A percentile compares a stretch with the other conserved stretches of the same genome.
Evolutionary conservation across 2,329 filamentous ascomycete genomes (phyloP).

Genomic region (Stemphylium beticola): DNA sequence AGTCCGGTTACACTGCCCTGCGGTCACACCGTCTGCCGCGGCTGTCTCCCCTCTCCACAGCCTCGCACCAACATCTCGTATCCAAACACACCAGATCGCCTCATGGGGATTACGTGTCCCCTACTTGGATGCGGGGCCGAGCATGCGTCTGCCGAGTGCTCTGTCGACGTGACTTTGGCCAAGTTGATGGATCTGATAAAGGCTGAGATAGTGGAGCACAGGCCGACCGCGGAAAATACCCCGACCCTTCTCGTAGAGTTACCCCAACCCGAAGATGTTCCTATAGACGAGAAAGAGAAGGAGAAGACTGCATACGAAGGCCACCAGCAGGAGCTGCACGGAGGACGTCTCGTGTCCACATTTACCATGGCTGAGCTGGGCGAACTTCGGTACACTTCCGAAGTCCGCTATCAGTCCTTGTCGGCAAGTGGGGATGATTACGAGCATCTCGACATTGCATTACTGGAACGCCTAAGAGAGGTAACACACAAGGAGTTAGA

Average conservation of each 20-base stretch:
- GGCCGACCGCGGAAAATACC: conserved; percentile 38
- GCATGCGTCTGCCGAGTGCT: conserved; percentile 79
- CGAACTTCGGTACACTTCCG: conserved; percentile 62
- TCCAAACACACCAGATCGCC: conserved; percentile 70
- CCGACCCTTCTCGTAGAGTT: conserved; percentile 53
- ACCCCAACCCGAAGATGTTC: conserved; percentile 41
- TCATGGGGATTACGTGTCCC: conserved; percentile 76
- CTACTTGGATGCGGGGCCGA: conserved; percentile 70
- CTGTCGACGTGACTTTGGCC: conserved; percentile 74
- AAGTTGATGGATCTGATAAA: conserved; percentile 67
- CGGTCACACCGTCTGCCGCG: conserved; percentile 76
- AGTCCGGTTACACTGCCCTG: conserved; percentile 80
- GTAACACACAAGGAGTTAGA: conserved; percentile 74
- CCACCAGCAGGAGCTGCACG: conserved; percentile 55
- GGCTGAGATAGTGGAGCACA: conserved; percentile 57
- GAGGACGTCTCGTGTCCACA: conserved; percentile 68
- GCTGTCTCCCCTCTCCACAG: conserved; percentile 73
- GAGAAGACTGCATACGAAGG: conserved; percentile 23
- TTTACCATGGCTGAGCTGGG: conserved; percentile 70
- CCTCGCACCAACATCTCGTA: conserved; percentile 76
- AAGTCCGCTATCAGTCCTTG: conserved; percentile 58
- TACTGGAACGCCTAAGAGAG: conserved; percentile 67
- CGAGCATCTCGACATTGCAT: conserved; percentile 53
- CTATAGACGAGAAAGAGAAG: conserved; percentile 48
- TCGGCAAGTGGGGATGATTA: conserved; percentile 47